phyloP scores from a whole-genome alignment of 192 early-diverging fungal genomes.

The Backusella psychrophila region DNA sequence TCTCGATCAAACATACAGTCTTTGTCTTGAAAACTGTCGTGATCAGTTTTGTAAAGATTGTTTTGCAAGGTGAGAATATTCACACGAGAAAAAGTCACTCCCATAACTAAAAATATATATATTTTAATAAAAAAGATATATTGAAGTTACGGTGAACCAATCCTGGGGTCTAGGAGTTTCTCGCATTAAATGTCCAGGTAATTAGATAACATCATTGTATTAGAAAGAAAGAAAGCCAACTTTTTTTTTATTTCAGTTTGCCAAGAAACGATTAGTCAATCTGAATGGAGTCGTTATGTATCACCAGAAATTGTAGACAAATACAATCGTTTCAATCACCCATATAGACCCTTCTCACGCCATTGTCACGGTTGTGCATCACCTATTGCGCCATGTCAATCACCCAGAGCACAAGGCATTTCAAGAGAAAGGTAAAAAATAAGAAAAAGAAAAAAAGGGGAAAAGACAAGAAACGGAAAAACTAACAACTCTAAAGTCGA shows the following conservation, averaged over 20 bases:
- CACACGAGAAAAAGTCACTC: neutral
- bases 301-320: constrained; percentile 39
- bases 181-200: constrained; percentile 53
- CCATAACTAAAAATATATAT: neutral
- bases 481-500: constrained; percentile 12
- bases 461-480: neutral
- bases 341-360: constrained; percentile 51
- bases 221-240: neutral
- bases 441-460: neutral
- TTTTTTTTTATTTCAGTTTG: constrained; percentile 35
- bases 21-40: constrained; percentile 33
- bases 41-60: constrained; percentile 39
- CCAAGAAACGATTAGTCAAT: constrained; percentile 43
- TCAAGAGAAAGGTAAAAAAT: constrained; percentile 25
- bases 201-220: neutral
- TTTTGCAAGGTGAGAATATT: constrained; percentile 27
- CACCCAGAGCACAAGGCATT: constrained; percentile 6
- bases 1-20: constrained; percentile 30
- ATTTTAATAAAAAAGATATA: constrained; percentile 31
- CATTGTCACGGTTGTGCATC: constrained; percentile 47
- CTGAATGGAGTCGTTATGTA: constrained; percentile 60
- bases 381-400: constrained; percentile 36
- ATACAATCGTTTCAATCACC: constrained; percentile 54
- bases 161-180: constrained; percentile 58
- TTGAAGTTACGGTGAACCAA: constrained; percentile 52